These are phyloP conservation scores for Suaeda aralocaspica DNA, from an alignment of 148 eudicot genomes.

Conservation along the genomic window DNA sequence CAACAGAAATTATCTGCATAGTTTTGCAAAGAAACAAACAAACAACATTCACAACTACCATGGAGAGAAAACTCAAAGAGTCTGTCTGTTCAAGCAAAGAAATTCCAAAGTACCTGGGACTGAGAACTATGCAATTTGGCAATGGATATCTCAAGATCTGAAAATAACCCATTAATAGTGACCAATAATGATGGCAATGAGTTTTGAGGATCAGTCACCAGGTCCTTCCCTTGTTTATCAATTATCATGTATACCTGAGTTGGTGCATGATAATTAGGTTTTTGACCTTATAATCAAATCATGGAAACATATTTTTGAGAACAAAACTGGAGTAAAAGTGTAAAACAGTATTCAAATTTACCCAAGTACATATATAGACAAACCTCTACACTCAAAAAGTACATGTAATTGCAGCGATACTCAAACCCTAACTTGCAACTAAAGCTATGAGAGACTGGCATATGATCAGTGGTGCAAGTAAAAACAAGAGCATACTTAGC, in stretches of 20 bases:
- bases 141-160: conserved; percentile 71
- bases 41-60: conserved; percentile 3
- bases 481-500: not conserved
- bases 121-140: conserved; percentile 50
- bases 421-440: not conserved
- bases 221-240: conserved; percentile 63
- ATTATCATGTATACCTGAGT: conserved; percentile 74
- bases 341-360: too few species aligned
- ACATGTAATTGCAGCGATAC: not conserved
- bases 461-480: not conserved
- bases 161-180: conserved; percentile 52
- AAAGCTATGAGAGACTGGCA: not conserved
- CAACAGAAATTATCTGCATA: conserved; percentile 56
- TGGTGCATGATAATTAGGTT: conserved; percentile 2
- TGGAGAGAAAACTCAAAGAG: not conserved
- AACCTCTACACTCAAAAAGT: not conserved
- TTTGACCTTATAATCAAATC: not conserved
- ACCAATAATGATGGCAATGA: conserved; percentile 55
- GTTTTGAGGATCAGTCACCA: conserved; percentile 67
- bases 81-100: not conserved
- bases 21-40: conserved; percentile 1
- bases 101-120: conserved; percentile 42
- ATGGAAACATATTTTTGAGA: not conserved
- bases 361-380: not conserved
- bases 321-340: not conserved